Base-by-base conservation (phyloP, 1,284 basidiomycete genomes). In the Cutaneotrichosporon daszewskae region DNA sequence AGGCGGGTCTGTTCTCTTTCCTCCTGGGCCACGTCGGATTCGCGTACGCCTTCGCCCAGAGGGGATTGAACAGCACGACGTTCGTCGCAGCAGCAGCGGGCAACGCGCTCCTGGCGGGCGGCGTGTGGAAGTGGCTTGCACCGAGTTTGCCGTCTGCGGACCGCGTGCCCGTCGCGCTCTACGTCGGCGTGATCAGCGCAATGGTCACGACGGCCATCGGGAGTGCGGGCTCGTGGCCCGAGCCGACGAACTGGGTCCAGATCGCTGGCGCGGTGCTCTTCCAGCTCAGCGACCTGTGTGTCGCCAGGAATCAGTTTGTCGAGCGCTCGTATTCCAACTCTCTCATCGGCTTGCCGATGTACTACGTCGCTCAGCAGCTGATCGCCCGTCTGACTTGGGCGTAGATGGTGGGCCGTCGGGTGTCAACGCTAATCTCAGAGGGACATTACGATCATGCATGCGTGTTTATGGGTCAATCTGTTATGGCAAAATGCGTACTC, bases 301-400 rank as follows among this genome's bases (percentile, higher is more conserved):
- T 52, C 5, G 50, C 50, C 4, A 43, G 46, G 18, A 25, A 52
- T 31, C 46, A 48, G 43, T 52, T 52, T 28, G 46, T 52, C n/a
- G n/a, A 17, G 7, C 16, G 33, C 18, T 28, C 22, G 9, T 36
- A 34, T 14, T 10, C 12, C 11, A 52, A 52, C 27, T 17, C 33
- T 16, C 20, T 29, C 9, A 20, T 52, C 14, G 50, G 50, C 17
- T 46, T 52, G 13, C 50, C 50, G 33, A 37, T 52, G 29, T 52
- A 52, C 34, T 52, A 45, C 19, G 17, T 32, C 16, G 36, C 50
- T 0, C 40, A 45, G 37, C 47, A 48, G 26, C 23, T 45, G 7
- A 27, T 52, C n/a, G 50, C 50, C 3, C 34, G 36, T 5, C 37
- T 52, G n/a, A 25, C 38, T n/a, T 52, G 49, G 49, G n/a, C 5